Percentiles rank a stretch among this genome's conserved stretches.
These are phyloP conservation scores for Xylaria flabelliformis DNA, from an alignment of 495 filamentous ascomycete genomes.

Conservation along the genomic window DNA sequence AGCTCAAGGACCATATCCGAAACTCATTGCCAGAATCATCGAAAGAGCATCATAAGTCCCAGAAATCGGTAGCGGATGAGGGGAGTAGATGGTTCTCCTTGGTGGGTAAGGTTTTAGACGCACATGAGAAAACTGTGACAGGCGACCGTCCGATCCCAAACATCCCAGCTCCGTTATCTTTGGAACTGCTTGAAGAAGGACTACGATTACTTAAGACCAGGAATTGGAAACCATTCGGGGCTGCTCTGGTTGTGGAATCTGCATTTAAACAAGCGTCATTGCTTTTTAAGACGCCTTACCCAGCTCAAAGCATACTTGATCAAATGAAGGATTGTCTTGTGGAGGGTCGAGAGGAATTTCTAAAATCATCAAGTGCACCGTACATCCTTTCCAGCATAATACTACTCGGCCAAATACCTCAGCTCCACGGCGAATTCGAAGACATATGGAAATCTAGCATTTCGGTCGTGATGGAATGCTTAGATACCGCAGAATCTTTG, in stretches of 20 bases:
- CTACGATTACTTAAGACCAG: conserved; percentile 50
- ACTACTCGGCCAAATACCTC: conserved; percentile 44
- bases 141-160: conserved; percentile 39
- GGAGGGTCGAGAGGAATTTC: conserved; percentile 32
- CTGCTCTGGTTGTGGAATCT: conserved; percentile 66
- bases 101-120: conserved; percentile 53
- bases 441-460: conserved; percentile 46
- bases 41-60: conserved; percentile 73
- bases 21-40: conserved; percentile 79
- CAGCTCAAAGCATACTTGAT: conserved; percentile 26
- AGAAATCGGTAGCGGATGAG: conserved; percentile 66
- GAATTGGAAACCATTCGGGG: conserved; percentile 85
- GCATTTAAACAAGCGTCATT: conserved; percentile 44
- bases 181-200: conserved; percentile 42
- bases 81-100: conserved; percentile 68
- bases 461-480: conserved; percentile 37
- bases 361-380: conserved; percentile 42
- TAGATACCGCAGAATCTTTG: conserved; percentile 31
- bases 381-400: conserved; percentile 50
- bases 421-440: conserved; percentile 36
- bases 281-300: conserved; percentile 34
- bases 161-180: conserved; percentile 34
- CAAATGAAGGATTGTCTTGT: conserved; percentile 25
- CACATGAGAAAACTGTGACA: conserved; percentile 33
- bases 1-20: conserved; percentile 66